A percentile compares a stretch with the other conserved stretches of the same genome.
Conservation (phyloP, 2,329 filamentous ascomycete genomes). For the Harringtonia lauricola region DNA sequence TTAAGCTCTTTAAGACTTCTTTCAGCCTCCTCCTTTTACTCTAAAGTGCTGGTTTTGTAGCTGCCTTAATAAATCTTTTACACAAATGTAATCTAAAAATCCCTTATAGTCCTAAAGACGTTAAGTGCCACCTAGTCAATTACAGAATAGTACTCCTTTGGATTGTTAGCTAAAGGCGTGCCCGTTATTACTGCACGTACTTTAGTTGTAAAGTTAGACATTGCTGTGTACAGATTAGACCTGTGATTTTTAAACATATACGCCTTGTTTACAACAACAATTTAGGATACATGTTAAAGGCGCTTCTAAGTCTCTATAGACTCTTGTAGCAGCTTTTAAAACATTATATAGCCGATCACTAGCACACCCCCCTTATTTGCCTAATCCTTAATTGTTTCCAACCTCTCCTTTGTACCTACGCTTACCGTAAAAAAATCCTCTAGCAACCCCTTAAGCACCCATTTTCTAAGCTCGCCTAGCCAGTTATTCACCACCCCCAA, state of each 20-base stretch:
- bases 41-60: slow-evolving; percentile 48
- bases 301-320: slow-evolving; percentile 16
- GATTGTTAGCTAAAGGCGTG: slow-evolving; percentile 74
- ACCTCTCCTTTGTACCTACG: slow-evolving; percentile 28
- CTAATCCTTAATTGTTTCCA: slow-evolving; percentile 46
- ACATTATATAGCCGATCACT: slow-evolving; percentile 64
- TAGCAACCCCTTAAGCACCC: slow-evolving; percentile 48
- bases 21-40: slow-evolving; percentile 47
- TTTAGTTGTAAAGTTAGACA: slow-evolving; percentile 50
- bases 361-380: slow-evolving; percentile 52
- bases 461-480: slow-evolving; percentile 63
- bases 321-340: slow-evolving; percentile 30
- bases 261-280: slow-evolving; percentile 79
- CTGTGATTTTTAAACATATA: slow-evolving; percentile 62
- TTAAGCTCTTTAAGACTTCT: slow-evolving; percentile 63
- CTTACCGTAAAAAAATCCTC: slow-evolving; percentile 47
- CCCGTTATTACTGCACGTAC: slow-evolving; percentile 77
- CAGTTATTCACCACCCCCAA: slow-evolving; percentile 70
- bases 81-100: slow-evolving; percentile 62
- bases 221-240: slow-evolving; percentile 39
- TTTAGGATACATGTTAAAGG: slow-evolving; percentile 42
- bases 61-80: slow-evolving; percentile 64
- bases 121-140: slow-evolving; percentile 76
- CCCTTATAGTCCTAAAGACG: slow-evolving; percentile 56
- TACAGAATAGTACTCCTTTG: slow-evolving; percentile 77